Conservation (phyloP, 1,284 basidiomycete genomes). For the Moesziomyces antarcticus region DNA sequence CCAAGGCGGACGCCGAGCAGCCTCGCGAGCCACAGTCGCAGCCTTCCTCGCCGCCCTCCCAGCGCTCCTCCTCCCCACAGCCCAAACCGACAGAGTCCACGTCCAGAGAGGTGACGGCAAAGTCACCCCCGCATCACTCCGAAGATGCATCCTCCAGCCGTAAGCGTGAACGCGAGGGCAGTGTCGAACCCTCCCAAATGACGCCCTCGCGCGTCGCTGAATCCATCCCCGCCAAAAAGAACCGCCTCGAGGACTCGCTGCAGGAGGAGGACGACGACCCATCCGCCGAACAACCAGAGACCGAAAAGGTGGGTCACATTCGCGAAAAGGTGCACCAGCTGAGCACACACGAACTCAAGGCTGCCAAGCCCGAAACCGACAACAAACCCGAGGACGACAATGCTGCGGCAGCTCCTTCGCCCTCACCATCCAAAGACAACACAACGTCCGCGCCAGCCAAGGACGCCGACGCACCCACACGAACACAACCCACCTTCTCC, state of each 20-base stretch:
- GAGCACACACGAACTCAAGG: conserved; percentile 46
- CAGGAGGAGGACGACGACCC: conserved; percentile 32
- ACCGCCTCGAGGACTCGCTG: conserved; percentile 44
- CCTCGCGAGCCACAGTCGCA: conserved; percentile 18
- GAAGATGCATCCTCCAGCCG: conserved; percentile 43
- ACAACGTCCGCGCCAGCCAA: background rate
- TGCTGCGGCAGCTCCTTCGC: background rate
- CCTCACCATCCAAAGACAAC: background rate
- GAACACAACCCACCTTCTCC: conserved; percentile 50
- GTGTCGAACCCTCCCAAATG: conserved; percentile 49
- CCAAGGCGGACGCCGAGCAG: conserved; percentile 6
- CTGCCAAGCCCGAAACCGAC: conserved; percentile 1
- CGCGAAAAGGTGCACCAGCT: conserved; percentile 56
- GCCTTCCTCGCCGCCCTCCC: conserved; percentile 13
- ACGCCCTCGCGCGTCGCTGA: conserved; percentile 29
- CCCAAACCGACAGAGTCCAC: conserved; percentile 8
- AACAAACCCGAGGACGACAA: background rate
- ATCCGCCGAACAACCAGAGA: conserved; percentile 9
- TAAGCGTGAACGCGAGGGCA: conserved; percentile 58
- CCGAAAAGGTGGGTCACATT: conserved; percentile 60
- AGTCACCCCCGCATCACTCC: conserved; percentile 12
- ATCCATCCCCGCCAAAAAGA: conserved; percentile 58
- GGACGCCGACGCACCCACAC: conserved; percentile 20
- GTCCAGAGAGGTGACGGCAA: conserved; percentile 13
- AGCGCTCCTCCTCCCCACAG: conserved; percentile 13